Evolutionary conservation across 768 basidiomycete species (phyloP).

Genomic region (Russula compacta): DNA sequence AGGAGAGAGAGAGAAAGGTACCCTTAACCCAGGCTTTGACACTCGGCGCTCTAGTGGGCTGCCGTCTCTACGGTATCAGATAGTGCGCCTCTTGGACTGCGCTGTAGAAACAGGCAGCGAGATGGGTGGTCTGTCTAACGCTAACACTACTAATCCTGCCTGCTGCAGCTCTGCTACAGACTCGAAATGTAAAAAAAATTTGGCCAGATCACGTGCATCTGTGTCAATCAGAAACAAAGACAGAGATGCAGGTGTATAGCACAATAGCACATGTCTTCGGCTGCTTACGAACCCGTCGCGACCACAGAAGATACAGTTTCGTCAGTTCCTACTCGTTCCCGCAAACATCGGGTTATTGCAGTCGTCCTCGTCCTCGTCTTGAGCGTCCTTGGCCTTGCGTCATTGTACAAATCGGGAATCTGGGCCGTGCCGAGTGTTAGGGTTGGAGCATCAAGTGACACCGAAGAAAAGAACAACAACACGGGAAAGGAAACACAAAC

Average conservation of each 20-base stretch:
- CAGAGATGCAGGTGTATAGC: background rate
- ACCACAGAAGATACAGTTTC: conserved; percentile 1
- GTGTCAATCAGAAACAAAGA: too few species aligned
- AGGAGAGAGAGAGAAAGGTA: background rate
- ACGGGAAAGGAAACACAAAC: conserved; percentile 17
- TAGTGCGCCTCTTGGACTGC: background rate
- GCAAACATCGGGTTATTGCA: conserved; percentile 3
- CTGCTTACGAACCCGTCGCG: conserved; percentile 9
- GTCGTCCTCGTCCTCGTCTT: conserved; percentile 1
- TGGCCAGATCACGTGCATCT: background rate
- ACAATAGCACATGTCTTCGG: conserved; percentile 11
- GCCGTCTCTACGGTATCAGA: conserved; percentile 9
- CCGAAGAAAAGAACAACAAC: conserved; percentile 6
- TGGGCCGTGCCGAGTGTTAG: conserved; percentile 10
- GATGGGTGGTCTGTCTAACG: background rate
- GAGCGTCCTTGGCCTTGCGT: conserved; percentile 8
- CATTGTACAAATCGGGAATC: conserved; percentile 12
- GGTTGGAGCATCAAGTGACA: background rate
- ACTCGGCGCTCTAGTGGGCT: background rate
- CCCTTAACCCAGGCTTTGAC: conserved; percentile 14
- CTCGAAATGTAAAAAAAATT: background rate
- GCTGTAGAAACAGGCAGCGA: background rate
- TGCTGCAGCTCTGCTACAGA: too few species aligned
- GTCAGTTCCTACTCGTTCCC: background rate
- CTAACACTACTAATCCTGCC: background rate